A percentile compares a stretch with the other conserved stretches of the same genome.
These are phyloP conservation scores for Tetrapisispora arboricola DNA, from an alignment of 805 yeast genomes.

Conservation along the genomic window DNA sequence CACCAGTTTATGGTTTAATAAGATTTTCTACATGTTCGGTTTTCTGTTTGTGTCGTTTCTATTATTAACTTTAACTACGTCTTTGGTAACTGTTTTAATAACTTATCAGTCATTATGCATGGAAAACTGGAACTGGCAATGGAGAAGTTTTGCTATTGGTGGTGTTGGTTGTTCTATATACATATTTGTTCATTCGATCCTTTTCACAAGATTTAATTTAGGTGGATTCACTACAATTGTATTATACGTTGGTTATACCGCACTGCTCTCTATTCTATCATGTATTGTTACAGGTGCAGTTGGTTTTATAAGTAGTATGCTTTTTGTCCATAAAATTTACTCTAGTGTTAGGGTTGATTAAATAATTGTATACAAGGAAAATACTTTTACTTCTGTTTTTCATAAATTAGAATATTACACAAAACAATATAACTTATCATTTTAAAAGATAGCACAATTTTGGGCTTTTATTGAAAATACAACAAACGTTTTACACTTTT, in stretches of 20 bases:
- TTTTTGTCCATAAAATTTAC: slow-evolving; percentile 71
- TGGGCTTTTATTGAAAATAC: too few species aligned
- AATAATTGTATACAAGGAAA: neutral
- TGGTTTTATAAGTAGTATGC: slow-evolving; percentile 67
- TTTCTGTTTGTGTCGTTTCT: slow-evolving; percentile 80
- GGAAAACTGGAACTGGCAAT: slow-evolving; percentile 96
- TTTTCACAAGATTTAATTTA: slow-evolving; percentile 58
- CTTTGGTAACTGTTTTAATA: slow-evolving; percentile 68
- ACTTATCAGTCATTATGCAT: slow-evolving; percentile 77
- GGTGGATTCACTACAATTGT: slow-evolving; percentile 69
- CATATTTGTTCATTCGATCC: slow-evolving; percentile 72
- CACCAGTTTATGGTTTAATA: slow-evolving; percentile 86
- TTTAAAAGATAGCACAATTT: too few species aligned
- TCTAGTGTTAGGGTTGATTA: slow-evolving; percentile 79
- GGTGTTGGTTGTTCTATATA: slow-evolving; percentile 84
- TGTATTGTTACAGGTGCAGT: slow-evolving; percentile 82
- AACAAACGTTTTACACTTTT: too few species aligned
- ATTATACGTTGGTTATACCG: slow-evolving; percentile 74
- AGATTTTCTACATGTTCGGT: slow-evolving; percentile 95
- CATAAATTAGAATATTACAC: neutral
- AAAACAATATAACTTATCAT: too few species aligned
- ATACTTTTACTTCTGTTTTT: neutral
- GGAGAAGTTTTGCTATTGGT: slow-evolving; percentile 87
- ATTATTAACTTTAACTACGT: slow-evolving; percentile 73
- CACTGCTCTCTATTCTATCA: slow-evolving; percentile 55